Evolutionary conservation across 495 filamentous ascomycete species (phyloP).

Genomic region (Chaetomium fimeti): DNA sequence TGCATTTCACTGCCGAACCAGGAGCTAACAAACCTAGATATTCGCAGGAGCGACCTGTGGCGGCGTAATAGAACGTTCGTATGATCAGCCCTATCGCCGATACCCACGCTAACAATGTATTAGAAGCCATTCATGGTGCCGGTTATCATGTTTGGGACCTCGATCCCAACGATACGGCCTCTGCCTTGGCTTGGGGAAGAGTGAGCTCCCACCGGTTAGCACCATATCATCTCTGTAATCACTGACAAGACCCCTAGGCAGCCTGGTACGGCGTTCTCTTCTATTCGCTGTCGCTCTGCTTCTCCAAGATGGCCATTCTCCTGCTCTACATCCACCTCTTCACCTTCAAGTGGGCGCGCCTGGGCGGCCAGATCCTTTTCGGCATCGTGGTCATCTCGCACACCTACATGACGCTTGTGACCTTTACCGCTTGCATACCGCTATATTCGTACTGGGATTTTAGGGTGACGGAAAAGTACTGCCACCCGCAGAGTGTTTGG

Average conservation of each 20-base stretch:
- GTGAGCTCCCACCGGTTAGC: constrained; percentile 19
- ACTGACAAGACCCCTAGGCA: constrained; percentile 16
- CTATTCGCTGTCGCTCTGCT: constrained; percentile 32
- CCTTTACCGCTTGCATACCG: constrained; percentile 36
- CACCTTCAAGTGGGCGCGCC: constrained; percentile 36
- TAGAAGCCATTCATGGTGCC: constrained; percentile 32
- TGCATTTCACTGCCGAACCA: neutral
- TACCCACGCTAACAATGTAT: neutral
- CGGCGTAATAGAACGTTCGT: constrained; percentile 33
- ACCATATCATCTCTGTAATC: neutral
- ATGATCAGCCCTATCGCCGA: neutral
- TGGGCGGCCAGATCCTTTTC: constrained; percentile 34
- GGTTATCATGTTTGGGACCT: constrained; percentile 36
- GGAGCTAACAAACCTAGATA: constrained; percentile 13
- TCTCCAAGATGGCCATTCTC: constrained; percentile 42
- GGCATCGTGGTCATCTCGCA: constrained; percentile 28
- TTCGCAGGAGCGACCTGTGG: constrained; percentile 29
- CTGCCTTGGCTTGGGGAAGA: constrained; percentile 30
- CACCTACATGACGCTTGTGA: constrained; percentile 31
- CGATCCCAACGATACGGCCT: constrained; percentile 25
- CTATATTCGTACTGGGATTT: constrained; percentile 36
- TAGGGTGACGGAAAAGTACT: constrained; percentile 26
- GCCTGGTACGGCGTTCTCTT: constrained; percentile 37
- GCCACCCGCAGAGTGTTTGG: constrained; percentile 33
- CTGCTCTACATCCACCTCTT: constrained; percentile 44